phyloP scores from a whole-genome alignment of 2,329 filamentous ascomycete species.

The Fusarium cicatricum region DNA sequence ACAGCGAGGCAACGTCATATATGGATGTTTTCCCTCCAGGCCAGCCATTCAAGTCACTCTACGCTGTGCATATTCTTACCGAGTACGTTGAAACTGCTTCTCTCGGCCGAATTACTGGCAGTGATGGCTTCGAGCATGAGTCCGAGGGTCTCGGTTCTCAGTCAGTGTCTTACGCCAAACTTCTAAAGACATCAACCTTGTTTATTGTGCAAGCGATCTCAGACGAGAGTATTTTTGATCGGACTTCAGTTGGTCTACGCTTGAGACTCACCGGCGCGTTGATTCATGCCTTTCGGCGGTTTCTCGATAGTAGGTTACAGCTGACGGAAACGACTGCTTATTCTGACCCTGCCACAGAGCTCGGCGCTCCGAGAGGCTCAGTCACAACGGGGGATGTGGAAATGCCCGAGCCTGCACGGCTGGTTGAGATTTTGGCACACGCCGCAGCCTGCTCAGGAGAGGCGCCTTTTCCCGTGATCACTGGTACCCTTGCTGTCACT shows the following conservation, averaged over 20 bases:
- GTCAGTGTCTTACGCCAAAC: slow-evolving; percentile 43
- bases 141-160: slow-evolving; percentile 24
- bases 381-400: slow-evolving; percentile 8
- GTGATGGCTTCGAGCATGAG: slow-evolving; percentile 3
- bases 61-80: slow-evolving; percentile 72
- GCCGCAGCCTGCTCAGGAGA: slow-evolving; percentile 38
- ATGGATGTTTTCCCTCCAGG: slow-evolving; percentile 71
- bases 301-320: slow-evolving; percentile 40
- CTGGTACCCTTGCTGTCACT: slow-evolving; percentile 41
- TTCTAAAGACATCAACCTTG: slow-evolving; percentile 56
- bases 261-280: slow-evolving; percentile 42
- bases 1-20: slow-evolving; percentile 60
- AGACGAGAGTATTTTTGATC: slow-evolving; percentile 61
- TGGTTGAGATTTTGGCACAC: slow-evolving; percentile 42
- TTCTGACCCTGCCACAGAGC: slow-evolving; percentile 22
- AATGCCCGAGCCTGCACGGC: slow-evolving; percentile 31
- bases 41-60: slow-evolving; percentile 77
- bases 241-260: slow-evolving; percentile 35
- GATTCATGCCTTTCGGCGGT: slow-evolving; percentile 41
- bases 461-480: slow-evolving; percentile 38
- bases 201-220: slow-evolving; percentile 69
- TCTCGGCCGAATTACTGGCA: slow-evolving; percentile 34
- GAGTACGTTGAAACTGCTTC: slow-evolving; percentile 63
- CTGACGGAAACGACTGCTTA: not conserved
- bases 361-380: slow-evolving; percentile 21